Evolutionary conservation across 2,329 filamentous ascomycete genomes (phyloP).

Genomic region (Paraphaeosphaeria sporulosa): DNA sequence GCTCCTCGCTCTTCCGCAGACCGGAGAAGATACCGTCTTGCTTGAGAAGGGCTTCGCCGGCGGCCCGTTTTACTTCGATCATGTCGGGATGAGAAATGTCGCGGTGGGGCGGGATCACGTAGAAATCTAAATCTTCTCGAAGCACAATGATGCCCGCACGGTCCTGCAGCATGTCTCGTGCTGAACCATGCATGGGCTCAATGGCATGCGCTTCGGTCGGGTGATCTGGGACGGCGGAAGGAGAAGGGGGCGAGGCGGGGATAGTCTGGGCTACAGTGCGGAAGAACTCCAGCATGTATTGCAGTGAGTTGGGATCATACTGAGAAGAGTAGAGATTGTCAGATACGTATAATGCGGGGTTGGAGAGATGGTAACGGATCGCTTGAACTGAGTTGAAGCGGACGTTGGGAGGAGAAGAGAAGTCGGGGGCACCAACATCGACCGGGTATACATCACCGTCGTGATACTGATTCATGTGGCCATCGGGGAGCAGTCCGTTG

Average conservation of each 20-base stretch:
- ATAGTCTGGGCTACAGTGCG: conserved; percentile 96
- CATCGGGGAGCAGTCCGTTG: conserved; percentile 96
- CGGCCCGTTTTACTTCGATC: conserved; percentile 94
- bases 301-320: conserved; percentile 95
- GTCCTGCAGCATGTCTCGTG: conserved; percentile 81
- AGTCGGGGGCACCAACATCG: conserved; percentile 74
- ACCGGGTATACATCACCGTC: conserved; percentile 96
- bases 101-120: conserved; percentile 85
- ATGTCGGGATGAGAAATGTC: conserved; percentile 89
- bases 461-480: conserved; percentile 90
- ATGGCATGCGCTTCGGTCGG: conserved; percentile 66
- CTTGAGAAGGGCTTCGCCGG: conserved; percentile 81
- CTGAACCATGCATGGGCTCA: conserved; percentile 74
- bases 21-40: conserved; percentile 98
- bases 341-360: conserved; percentile 62
- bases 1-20: conserved; percentile 91
- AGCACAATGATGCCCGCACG: conserved; percentile 96
- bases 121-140: conserved; percentile 96
- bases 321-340: conserved; percentile 65
- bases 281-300: conserved; percentile 99
- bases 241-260: conserved; percentile 73
- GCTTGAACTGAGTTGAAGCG: conserved; percentile 45
- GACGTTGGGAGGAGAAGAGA: conserved; percentile 36
- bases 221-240: conserved; percentile 55
- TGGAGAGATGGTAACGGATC: conserved; percentile 52